Evolutionary conservation across 768 basidiomycete genomes (phyloP).

Genomic region (Suillus bovinus): DNA sequence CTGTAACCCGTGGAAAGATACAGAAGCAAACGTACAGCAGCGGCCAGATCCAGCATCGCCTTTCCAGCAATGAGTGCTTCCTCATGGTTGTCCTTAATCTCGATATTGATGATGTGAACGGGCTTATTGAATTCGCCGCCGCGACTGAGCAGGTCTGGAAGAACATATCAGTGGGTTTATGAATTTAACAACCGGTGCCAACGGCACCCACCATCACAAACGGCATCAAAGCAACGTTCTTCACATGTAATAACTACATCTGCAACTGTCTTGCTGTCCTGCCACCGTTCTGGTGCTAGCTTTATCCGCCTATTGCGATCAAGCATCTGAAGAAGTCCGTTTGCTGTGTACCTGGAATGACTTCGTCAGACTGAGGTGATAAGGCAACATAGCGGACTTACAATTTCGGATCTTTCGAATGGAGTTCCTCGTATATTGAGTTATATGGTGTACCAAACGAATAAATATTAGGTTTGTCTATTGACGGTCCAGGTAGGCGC

Average conservation of each 20-base stretch:
- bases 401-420: conserved; percentile 80
- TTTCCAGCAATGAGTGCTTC: conserved; percentile 95
- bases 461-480: conserved; percentile 98
- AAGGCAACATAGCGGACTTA: conserved; percentile 40
- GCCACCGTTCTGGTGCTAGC: conserved; percentile 94
- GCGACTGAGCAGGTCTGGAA: conserved; percentile 75
- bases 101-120: conserved; percentile 95
- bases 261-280: conserved; percentile 84
- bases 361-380: conserved; percentile 16
- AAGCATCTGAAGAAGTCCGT: conserved; percentile 93
- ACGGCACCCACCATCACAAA: conserved; percentile 82
- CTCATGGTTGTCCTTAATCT: conserved; percentile 99
- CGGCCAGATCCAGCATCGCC: conserved; percentile 89
- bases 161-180: conserved; percentile 7
- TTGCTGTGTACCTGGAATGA: conserved; percentile 76
- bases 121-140: conserved; percentile 93
- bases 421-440: conserved; percentile 89
- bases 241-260: conserved; percentile 99
- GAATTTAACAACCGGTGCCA: conserved; percentile 14
- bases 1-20: not conserved
- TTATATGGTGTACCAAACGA: conserved; percentile 97
- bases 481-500: conserved; percentile 91
- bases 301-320: conserved; percentile 95
- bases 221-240: conserved; percentile 97
- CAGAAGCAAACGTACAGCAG: conserved; percentile 63